phyloP scores from a whole-genome alignment of 2,329 filamentous ascomycete genomes.

The Penicillium brevicompactum region DNA sequence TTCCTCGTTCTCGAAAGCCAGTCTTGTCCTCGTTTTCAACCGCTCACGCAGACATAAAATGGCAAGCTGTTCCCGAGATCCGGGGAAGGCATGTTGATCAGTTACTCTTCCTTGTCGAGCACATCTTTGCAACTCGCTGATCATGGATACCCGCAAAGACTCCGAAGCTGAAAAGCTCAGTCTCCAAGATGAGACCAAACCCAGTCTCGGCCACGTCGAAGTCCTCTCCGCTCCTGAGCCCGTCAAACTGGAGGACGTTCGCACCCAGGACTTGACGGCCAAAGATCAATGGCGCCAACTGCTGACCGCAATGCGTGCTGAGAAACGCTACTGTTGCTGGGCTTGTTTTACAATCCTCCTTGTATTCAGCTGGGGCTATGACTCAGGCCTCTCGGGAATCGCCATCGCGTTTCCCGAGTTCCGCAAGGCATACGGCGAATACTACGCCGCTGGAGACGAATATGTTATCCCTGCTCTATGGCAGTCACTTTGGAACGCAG shows the following conservation, averaged over 20 bases:
- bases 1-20: neutral
- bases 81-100: neutral
- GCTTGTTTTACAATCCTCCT: slow-evolving; percentile 13
- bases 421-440: slow-evolving; percentile 10
- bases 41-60: neutral
- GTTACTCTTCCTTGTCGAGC: neutral
- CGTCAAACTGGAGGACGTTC: neutral
- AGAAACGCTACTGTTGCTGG: neutral
- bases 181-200: neutral
- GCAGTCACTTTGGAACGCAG: slow-evolving; percentile 13
- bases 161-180: neutral
- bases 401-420: slow-evolving; percentile 13
- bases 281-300: neutral
- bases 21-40: neutral
- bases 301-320: neutral
- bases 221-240: neutral
- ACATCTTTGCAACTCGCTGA: neutral
- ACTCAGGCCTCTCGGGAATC: slow-evolving; percentile 4
- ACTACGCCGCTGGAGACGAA: slow-evolving; percentile 7
- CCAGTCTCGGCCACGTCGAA: neutral
- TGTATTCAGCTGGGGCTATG: slow-evolving; percentile 12
- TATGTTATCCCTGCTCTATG: slow-evolving; percentile 13
- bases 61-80: neutral
- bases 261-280: neutral
- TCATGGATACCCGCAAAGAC: neutral